Conservation (phyloP, 2,329 filamentous ascomycete species). For the Alternaria gansuensis region DNA sequence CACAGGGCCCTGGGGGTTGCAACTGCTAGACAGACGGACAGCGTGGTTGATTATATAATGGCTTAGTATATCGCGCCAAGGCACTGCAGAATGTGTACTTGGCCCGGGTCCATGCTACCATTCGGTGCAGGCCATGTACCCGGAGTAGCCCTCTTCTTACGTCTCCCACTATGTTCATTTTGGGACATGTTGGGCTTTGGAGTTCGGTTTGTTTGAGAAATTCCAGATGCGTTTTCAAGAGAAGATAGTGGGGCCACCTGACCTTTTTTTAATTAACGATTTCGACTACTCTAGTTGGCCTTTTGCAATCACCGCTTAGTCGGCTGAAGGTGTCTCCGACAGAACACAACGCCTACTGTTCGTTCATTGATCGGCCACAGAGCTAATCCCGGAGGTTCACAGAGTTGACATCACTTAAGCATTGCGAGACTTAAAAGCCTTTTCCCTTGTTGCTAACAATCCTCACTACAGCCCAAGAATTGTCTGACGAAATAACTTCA, state of each 20-base stretch:
- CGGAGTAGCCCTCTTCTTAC: conserved; percentile 3
- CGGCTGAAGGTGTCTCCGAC: too few species aligned
- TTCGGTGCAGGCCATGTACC: not conserved
- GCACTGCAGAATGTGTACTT: not conserved
- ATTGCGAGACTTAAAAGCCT: not conserved
- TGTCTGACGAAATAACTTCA: too few species aligned
- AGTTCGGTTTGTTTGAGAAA: conserved; percentile 2
- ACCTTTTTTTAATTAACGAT: conserved; percentile 1
- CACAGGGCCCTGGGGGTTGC: conserved; percentile 68
- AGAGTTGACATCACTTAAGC: not conserved
- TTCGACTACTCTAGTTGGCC: not conserved
- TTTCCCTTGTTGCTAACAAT: not conserved
- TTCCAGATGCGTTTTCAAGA: too few species aligned
- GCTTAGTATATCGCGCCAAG: conserved; percentile 15
- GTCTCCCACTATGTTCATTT: conserved; percentile 11
- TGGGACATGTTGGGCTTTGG: conserved; percentile 16
- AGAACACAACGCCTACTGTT: not conserved
- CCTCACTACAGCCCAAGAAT: too few species aligned
- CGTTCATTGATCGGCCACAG: not conserved
- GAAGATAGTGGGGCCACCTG: not conserved
- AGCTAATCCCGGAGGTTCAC: not conserved
- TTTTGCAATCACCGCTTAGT: too few species aligned
- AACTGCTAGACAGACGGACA: conserved; percentile 63
- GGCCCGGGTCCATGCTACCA: not conserved
- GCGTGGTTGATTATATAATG: conserved; percentile 11